A percentile compares a stretch with the other conserved stretches of the same genome.
phyloP scores from a whole-genome alignment of 2,329 filamentous ascomycete genomes.

The Tolypocladium pustulatum region DNA sequence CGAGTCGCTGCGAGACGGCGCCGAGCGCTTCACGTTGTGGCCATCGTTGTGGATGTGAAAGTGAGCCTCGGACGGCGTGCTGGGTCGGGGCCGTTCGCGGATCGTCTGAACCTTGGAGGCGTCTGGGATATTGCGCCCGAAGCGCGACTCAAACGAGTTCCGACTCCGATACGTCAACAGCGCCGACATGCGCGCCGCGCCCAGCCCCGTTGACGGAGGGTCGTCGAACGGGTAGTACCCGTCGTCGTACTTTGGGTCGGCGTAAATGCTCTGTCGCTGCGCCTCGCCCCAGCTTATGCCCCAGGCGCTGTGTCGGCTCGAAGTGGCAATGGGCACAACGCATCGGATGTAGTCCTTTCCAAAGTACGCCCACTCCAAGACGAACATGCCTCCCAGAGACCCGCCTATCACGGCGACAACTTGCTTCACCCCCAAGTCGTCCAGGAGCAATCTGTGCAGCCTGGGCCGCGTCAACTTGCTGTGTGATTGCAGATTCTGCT shows the following conservation, averaged over 20 bases:
- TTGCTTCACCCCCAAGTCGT: slow-evolving; percentile 70
- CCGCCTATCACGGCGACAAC: slow-evolving; percentile 73
- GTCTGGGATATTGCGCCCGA: slow-evolving; percentile 87
- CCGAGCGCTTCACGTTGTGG: slow-evolving; percentile 50
- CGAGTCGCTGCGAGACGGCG: slow-evolving; percentile 35
- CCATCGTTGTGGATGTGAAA: slow-evolving; percentile 79
- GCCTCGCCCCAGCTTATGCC: slow-evolving; percentile 87
- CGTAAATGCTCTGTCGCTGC: slow-evolving; percentile 89
- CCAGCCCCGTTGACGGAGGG: slow-evolving; percentile 75
- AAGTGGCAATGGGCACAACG: slow-evolving; percentile 77
- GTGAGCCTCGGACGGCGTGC: slow-evolving; percentile 59
- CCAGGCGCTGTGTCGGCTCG: slow-evolving; percentile 78
- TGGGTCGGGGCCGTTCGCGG: slow-evolving; percentile 51
- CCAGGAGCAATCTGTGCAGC: slow-evolving; percentile 68
- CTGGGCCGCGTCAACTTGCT: slow-evolving; percentile 32
- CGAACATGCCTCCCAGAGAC: slow-evolving; percentile 82
- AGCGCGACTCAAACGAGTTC: slow-evolving; percentile 92
- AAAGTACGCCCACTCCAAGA: slow-evolving; percentile 86
- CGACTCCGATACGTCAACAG: slow-evolving; percentile 92
- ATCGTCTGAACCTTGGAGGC: slow-evolving; percentile 75
- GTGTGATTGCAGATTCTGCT: neutral
- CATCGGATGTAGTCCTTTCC: slow-evolving; percentile 75
- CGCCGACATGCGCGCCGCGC: slow-evolving; percentile 93
- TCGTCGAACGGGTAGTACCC: slow-evolving; percentile 88
- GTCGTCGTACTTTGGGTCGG: slow-evolving; percentile 95